Conservation (phyloP, 1,284 basidiomycete species). For the Testicularia cyperi region DNA sequence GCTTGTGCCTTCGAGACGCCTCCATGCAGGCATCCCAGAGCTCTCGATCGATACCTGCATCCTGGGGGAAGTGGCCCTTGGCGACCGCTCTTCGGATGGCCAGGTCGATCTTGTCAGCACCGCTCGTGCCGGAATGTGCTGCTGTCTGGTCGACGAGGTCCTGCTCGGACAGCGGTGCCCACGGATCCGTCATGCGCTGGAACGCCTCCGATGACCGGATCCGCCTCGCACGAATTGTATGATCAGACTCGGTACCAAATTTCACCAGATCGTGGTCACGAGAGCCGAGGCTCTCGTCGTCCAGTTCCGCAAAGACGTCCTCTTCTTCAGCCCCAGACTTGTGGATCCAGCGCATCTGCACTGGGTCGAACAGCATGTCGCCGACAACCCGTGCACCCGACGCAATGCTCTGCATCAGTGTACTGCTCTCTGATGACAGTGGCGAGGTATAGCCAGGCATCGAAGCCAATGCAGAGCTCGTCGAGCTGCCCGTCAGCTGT, state of each 20-base stretch:
- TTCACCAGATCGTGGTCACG: neutral
- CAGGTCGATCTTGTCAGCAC: slow-evolving; percentile 5
- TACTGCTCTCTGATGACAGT: slow-evolving; percentile 23
- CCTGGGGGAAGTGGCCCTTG: slow-evolving; percentile 8
- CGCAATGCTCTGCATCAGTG: slow-evolving; percentile 17
- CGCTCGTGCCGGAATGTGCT: neutral
- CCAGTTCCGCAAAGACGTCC: slow-evolving; percentile 42
- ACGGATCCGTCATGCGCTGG: slow-evolving; percentile 7
- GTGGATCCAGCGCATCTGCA: slow-evolving; percentile 85
- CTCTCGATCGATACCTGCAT: slow-evolving; percentile 29
- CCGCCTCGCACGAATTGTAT: slow-evolving; percentile 29
- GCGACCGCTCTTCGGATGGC: slow-evolving; percentile 11
- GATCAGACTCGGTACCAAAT: slow-evolving; percentile 9
- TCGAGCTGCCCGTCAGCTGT: slow-evolving; percentile 40
- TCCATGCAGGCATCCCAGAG: slow-evolving; percentile 34
- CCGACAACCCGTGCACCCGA: slow-evolving; percentile 75
- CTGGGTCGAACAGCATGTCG: slow-evolving; percentile 94
- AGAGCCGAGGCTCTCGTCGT: slow-evolving; percentile 12
- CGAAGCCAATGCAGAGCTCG: slow-evolving; percentile 19
- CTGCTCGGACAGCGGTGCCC: slow-evolving; percentile 9
- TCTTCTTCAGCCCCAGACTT: slow-evolving; percentile 77
- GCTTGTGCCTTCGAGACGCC: slow-evolving; percentile 35
- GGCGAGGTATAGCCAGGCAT: slow-evolving; percentile 18
- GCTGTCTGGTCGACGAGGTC: neutral
- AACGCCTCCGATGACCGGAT: slow-evolving; percentile 19